Percentiles rank a stretch among this genome's conserved stretches.
phyloP scores from a whole-genome alignment of 768 basidiomycete genomes.

The Phaeotremella skinneri region DNA sequence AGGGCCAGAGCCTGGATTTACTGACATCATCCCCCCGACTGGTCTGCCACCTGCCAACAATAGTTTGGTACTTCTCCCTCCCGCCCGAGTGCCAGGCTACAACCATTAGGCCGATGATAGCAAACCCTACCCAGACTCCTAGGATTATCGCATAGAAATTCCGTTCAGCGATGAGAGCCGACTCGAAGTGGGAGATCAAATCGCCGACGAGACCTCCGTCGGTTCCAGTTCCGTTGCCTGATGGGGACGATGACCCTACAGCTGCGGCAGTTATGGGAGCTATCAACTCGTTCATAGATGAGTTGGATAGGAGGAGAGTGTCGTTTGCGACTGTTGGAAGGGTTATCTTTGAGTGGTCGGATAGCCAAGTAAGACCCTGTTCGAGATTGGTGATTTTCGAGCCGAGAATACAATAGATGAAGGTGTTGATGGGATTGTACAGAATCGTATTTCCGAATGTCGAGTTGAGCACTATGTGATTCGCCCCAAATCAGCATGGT shows the following conservation, averaged over 20 bases:
- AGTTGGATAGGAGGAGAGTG: conserved; percentile 72
- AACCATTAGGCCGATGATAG: conserved; percentile 64
- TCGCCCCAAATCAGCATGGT: conserved; percentile 4
- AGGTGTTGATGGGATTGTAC: conserved; percentile 75
- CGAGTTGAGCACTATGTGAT: conserved; percentile 47
- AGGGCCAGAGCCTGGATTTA: conserved; percentile 16
- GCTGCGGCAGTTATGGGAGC: conserved; percentile 73
- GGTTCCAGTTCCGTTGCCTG: conserved; percentile 56
- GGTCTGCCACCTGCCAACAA: conserved; percentile 5
- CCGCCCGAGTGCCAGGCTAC: conserved; percentile 48
- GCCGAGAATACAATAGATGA: conserved; percentile 86
- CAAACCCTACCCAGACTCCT: conserved; percentile 76
- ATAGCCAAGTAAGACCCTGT: conserved; percentile 82
- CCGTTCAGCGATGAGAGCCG: conserved; percentile 72
- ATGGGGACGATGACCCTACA: conserved; percentile 60
- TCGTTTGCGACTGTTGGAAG: conserved; percentile 74
- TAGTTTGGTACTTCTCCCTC: conserved; percentile 21
- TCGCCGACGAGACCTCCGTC: conserved; percentile 66
- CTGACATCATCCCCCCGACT: neutral
- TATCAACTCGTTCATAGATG: conserved; percentile 68
- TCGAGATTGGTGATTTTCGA: conserved; percentile 83
- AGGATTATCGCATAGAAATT: conserved; percentile 81
- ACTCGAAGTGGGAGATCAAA: conserved; percentile 70
- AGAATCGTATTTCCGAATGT: conserved; percentile 84
- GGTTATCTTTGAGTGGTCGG: conserved; percentile 77